phyloP scores from a whole-genome alignment of 208 protist species.

The Crithidia bombi region DNA sequence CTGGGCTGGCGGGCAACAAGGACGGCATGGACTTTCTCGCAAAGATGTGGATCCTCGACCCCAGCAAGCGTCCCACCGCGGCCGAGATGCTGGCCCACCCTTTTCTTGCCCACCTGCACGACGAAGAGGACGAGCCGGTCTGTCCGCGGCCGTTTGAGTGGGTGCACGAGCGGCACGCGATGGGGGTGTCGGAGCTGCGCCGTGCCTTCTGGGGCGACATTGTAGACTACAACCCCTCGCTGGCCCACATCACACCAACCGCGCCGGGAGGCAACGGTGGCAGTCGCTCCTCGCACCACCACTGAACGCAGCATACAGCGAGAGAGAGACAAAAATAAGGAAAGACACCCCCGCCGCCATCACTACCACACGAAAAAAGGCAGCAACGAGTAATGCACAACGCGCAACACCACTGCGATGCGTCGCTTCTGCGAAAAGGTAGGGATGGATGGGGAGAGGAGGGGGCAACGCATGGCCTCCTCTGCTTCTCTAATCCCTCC shows the following conservation, averaged over 20 bases:
- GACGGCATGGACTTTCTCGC: slow-evolving; percentile 81
- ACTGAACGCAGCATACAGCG: no score
- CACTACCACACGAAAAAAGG: background rate
- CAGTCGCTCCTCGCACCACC: slow-evolving; percentile 16
- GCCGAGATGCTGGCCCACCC: slow-evolving; percentile 85
- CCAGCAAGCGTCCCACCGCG: slow-evolving; percentile 73
- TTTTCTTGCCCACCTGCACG: slow-evolving; percentile 82
- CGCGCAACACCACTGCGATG: no score
- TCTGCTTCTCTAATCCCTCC: no score
- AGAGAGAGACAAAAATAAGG: slow-evolving; percentile 2
- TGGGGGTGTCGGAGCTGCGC: slow-evolving; percentile 72
- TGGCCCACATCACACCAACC: slow-evolving; percentile 22
- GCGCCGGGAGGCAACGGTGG: background rate
- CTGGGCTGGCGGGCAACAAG: slow-evolving; percentile 57
- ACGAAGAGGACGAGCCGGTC: slow-evolving; percentile 80
- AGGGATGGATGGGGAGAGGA: no score
- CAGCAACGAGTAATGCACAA: no score
- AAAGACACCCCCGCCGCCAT: background rate
- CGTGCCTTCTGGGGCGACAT: slow-evolving; percentile 91
- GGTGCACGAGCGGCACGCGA: slow-evolving; percentile 74
- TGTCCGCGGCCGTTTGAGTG: slow-evolving; percentile 71
- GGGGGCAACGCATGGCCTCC: no score
- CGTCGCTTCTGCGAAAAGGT: no score
- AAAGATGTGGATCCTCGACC: slow-evolving; percentile 84
- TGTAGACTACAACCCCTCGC: slow-evolving; percentile 72